Conservation (phyloP, 1,284 basidiomycete species). For the Ganoderma leucocontextum region DNA sequence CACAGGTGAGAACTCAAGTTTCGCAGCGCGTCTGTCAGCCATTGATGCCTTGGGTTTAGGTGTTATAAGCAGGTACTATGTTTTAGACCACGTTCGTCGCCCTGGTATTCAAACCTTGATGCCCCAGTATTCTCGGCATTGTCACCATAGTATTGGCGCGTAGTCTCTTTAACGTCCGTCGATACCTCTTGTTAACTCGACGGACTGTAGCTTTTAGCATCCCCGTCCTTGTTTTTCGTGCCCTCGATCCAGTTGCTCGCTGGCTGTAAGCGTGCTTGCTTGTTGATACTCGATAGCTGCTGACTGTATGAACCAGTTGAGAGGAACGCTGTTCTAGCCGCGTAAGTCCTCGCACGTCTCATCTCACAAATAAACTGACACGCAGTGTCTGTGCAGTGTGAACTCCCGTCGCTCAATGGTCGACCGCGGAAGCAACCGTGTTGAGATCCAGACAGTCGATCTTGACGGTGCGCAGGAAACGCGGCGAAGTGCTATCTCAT, state of each 20-base stretch:
- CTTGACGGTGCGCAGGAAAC: neutral
- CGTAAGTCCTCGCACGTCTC: neutral
- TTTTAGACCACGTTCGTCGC: neutral
- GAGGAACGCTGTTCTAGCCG: neutral
- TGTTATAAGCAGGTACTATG: neutral
- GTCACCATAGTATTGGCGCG: neutral
- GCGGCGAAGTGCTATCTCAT: neutral
- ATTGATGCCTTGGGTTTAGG: neutral
- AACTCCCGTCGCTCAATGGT: slow-evolving; percentile 6
- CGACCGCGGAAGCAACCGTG: neutral
- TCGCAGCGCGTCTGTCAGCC: too few species aligned
- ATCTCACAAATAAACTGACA: neutral
- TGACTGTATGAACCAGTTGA: neutral
- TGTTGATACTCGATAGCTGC: too few species aligned
- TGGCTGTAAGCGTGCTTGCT: neutral
- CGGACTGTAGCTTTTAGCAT: neutral
- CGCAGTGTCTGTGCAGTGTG: neutral
- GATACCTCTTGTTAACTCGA: neutral
- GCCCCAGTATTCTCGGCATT: neutral
- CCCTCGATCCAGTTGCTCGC: neutral
- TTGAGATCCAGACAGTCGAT: neutral
- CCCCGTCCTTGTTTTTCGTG: neutral
- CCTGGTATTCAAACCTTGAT: too few species aligned
- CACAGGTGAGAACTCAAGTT: neutral
- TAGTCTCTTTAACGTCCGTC: too few species aligned